phyloP scores from a whole-genome alignment of 2,329 filamentous ascomycete genomes.

The Neodidymelliopsis sp. region DNA sequence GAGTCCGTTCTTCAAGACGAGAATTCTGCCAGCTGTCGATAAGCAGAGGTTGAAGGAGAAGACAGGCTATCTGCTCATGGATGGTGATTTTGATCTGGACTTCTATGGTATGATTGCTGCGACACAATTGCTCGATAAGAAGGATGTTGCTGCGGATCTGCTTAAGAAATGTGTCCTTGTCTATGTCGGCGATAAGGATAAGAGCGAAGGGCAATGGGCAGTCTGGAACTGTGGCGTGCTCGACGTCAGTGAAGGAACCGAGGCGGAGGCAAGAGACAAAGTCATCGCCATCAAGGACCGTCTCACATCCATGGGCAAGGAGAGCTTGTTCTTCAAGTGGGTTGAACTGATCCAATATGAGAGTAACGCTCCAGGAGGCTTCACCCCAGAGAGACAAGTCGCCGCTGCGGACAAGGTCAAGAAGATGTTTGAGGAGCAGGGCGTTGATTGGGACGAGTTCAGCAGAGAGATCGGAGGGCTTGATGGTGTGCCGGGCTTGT shows the following conservation, averaged over 20 bases:
- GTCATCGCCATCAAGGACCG: slow-evolving; percentile 82
- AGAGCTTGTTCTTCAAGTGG: slow-evolving; percentile 90
- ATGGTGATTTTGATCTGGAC: slow-evolving; percentile 85
- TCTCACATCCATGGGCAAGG: slow-evolving; percentile 78
- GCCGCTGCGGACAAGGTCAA: slow-evolving; percentile 77
- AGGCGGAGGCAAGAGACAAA: slow-evolving; percentile 73
- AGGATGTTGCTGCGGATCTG: slow-evolving; percentile 66
- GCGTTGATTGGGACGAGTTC: slow-evolving; percentile 82
- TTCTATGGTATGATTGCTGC: slow-evolving; percentile 81
- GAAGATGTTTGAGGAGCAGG: slow-evolving; percentile 75
- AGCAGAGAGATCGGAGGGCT: slow-evolving; percentile 74
- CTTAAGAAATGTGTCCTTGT: slow-evolving; percentile 71
- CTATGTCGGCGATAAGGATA: slow-evolving; percentile 35
- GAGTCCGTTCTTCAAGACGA: slow-evolving; percentile 64
- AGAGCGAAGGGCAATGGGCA: slow-evolving; percentile 70
- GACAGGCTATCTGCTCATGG: slow-evolving; percentile 88
- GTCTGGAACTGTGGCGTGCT: slow-evolving; percentile 68
- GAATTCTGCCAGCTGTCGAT: slow-evolving; percentile 73
- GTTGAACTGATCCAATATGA: slow-evolving; percentile 92
- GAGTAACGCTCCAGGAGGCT: slow-evolving; percentile 78
- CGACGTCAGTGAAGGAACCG: slow-evolving; percentile 52
- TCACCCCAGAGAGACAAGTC: slow-evolving; percentile 76
- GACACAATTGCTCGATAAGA: slow-evolving; percentile 71
- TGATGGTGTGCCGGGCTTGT: slow-evolving; percentile 60
- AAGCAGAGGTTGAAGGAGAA: slow-evolving; percentile 73